Percentiles rank a stretch among this genome's conserved stretches.
These are phyloP conservation scores for Tylopilus rubrobrunneus DNA, from an alignment of 768 basidiomycete genomes.

Conservation along the genomic window DNA sequence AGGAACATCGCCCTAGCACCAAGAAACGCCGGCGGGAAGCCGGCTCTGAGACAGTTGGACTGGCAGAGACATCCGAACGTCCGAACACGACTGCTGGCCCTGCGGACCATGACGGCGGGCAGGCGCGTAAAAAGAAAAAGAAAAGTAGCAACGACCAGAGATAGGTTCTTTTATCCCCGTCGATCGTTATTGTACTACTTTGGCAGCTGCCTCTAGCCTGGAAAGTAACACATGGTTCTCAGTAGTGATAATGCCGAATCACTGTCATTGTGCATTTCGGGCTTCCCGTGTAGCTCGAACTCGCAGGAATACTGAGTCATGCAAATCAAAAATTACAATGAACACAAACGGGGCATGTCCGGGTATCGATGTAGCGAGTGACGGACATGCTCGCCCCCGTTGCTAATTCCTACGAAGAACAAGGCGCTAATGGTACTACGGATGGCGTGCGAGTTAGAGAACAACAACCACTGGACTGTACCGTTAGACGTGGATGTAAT, in stretches of 20 bases:
- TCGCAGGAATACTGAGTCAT: too few relatives aligned
- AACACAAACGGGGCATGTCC: background rate
- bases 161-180: background rate
- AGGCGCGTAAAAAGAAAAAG: slow-evolving; percentile 12
- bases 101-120: background rate
- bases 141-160: background rate
- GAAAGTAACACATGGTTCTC: background rate
- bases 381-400: background rate
- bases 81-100: background rate
- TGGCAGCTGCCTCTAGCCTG: background rate
- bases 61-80: background rate
- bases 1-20: background rate
- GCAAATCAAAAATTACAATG: background rate
- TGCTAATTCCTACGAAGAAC: background rate
- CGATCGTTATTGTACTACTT: background rate
- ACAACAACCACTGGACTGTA: background rate
- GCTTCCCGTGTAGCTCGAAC: too few relatives aligned
- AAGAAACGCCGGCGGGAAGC: slow-evolving; percentile 24
- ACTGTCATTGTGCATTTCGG: too few relatives aligned
- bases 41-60: slow-evolving; percentile 2
- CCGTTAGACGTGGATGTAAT: background rate
- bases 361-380: background rate
- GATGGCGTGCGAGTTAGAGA: background rate
- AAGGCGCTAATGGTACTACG: background rate
- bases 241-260: background rate